These are phyloP conservation scores for Rosa multiflora DNA, from an alignment of 306 rosid species.

Conservation along the genomic window DNA sequence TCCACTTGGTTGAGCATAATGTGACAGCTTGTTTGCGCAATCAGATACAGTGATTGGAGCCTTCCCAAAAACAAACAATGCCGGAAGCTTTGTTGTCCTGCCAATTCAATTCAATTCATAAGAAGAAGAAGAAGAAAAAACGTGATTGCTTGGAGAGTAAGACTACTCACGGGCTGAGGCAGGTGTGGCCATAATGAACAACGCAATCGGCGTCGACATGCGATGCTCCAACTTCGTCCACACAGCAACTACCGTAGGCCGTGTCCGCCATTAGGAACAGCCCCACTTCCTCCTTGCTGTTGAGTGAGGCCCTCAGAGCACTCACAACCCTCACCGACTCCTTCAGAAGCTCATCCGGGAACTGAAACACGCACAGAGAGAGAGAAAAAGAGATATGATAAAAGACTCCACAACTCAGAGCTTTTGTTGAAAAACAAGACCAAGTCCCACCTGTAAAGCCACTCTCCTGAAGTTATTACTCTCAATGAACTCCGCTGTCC, in stretches of 20 bases:
- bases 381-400: no score
- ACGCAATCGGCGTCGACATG: conserved; percentile 71
- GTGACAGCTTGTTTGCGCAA: conserved; percentile 48
- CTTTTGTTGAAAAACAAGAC: no score
- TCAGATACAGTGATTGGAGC: conserved; percentile 47
- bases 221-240: conserved; percentile 93
- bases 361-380: conserved; percentile 27
- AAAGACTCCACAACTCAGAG: no score
- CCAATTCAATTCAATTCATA: neutral
- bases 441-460: conserved; percentile 43
- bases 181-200: conserved; percentile 87
- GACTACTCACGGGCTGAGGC: conserved; percentile 85
- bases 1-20: conserved; percentile 37
- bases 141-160: neutral
- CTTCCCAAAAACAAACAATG: conserved; percentile 75
- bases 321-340: conserved; percentile 63
- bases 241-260: conserved; percentile 85
- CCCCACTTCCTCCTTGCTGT: conserved; percentile 26
- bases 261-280: conserved; percentile 90
- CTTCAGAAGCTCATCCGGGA: conserved; percentile 80
- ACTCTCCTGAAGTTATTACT: conserved; percentile 58
- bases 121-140: conserved; percentile 3
- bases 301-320: conserved; percentile 51
- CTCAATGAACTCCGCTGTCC: conserved; percentile 62
- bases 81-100: conserved; percentile 82